These are phyloP conservation scores for Heliosperma pusillum DNA, from an alignment of 148 eudicot species.

Conservation along the genomic window DNA sequence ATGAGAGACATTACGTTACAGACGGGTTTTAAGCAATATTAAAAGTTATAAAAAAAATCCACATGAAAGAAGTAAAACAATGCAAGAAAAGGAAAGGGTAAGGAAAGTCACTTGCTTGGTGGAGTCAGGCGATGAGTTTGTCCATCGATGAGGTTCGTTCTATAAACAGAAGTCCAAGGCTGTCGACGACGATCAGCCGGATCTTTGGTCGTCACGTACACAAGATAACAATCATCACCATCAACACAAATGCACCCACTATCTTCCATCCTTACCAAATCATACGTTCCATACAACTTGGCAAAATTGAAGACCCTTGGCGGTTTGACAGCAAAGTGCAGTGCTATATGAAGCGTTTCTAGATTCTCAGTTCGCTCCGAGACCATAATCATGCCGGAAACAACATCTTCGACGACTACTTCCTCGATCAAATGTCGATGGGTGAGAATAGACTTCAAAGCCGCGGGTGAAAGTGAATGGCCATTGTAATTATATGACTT, in stretches of 20 bases:
- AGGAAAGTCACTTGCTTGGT: too few species aligned
- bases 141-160: constrained; percentile 5
- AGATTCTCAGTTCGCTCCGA: constrained; percentile 17
- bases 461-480: not conserved
- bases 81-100: too few species aligned
- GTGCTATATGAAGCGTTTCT: constrained; percentile 20
- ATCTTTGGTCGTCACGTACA: constrained; percentile 24
- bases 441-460: constrained; percentile 1
- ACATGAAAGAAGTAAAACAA: too few species aligned
- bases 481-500: constrained; percentile 23
- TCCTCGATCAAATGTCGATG: not conserved
- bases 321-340: not conserved
- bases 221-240: constrained; percentile 7
- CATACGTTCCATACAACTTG: constrained; percentile 10
- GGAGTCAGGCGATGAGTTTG: constrained; percentile 19
- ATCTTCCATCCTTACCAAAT: constrained; percentile 15
- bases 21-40: too few species aligned
- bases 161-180: constrained; percentile 26
- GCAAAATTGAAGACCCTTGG: constrained; percentile 13
- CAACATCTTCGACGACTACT: not conserved
- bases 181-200: constrained; percentile 9
- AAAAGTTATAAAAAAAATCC: too few species aligned
- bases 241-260: not conserved
- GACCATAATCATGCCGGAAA: constrained; percentile 16
- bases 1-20: too few species aligned